Evolutionary conservation across 805 yeast species (phyloP).

Genomic region (Pichia exigua): DNA sequence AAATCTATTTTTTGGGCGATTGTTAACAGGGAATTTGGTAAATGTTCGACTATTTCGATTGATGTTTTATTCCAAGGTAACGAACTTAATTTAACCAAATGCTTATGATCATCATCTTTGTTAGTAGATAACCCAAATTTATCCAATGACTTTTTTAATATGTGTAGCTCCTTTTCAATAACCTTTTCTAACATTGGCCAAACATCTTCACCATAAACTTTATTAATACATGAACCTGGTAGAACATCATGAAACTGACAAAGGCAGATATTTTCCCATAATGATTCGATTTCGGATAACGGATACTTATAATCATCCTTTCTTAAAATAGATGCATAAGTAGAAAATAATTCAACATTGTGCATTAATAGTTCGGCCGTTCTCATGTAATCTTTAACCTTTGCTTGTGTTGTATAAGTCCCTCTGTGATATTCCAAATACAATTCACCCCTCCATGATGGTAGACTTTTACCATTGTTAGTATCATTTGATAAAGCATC

Average conservation of each 20-base stretch:
- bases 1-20: slow-evolving; percentile 10
- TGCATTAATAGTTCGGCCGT: slow-evolving; percentile 66
- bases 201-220: slow-evolving; percentile 86
- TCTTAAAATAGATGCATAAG: slow-evolving; percentile 54
- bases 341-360: slow-evolving; percentile 79
- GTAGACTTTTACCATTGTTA: slow-evolving; percentile 57
- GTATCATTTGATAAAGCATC: slow-evolving; percentile 56
- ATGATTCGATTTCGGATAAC: slow-evolving; percentile 46
- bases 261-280: slow-evolving; percentile 85
- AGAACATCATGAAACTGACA: slow-evolving; percentile 98
- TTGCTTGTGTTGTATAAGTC: slow-evolving; percentile 91
- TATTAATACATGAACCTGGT: slow-evolving; percentile 92
- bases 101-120: slow-evolving; percentile 12
- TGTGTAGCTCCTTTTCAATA: slow-evolving; percentile 40
- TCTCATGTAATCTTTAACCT: slow-evolving; percentile 75
- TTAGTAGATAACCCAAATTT: slow-evolving; percentile 8
- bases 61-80: slow-evolving; percentile 57
- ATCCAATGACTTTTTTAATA: slow-evolving; percentile 41
- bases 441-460: slow-evolving; percentile 89
- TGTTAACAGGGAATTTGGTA: slow-evolving; percentile 3
- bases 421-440: slow-evolving; percentile 96
- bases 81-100: slow-evolving; percentile 39
- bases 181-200: slow-evolving; percentile 64
- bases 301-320: slow-evolving; percentile 61
- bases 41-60: slow-evolving; percentile 29